phyloP scores from a whole-genome alignment of 257 asterid genomes.

The Fraxinus anomala region DNA sequence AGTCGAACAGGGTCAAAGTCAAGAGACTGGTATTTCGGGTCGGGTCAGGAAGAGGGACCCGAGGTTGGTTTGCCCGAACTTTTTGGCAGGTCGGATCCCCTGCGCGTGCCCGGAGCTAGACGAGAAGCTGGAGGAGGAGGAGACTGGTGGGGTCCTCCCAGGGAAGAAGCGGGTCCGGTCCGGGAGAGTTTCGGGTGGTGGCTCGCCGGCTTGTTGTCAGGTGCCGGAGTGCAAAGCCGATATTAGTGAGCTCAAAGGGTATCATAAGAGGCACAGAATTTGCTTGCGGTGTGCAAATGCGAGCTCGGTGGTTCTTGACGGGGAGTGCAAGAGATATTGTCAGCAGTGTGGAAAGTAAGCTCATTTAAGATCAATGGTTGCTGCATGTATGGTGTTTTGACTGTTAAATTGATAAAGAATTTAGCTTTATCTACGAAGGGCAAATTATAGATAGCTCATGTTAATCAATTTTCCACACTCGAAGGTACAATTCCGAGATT shows the following conservation, averaged over 20 bases:
- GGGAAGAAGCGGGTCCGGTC: constrained; percentile 74
- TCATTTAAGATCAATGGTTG: not conserved
- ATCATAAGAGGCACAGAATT: constrained; percentile 83
- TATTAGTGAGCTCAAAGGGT: constrained; percentile 91
- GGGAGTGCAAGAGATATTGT: constrained; percentile 83
- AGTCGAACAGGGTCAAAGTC: constrained; percentile 6
- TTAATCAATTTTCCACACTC: too few species aligned
- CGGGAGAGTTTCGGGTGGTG: constrained; percentile 42
- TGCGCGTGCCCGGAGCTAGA: constrained; percentile 96
- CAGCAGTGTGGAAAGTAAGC: constrained; percentile 73
- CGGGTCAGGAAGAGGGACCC: constrained; percentile 86
- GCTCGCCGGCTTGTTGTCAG: constrained; percentile 60
- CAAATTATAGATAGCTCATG: too few species aligned
- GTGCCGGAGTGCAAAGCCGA: constrained; percentile 88
- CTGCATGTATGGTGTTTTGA: not conserved
- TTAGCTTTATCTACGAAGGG: too few species aligned
- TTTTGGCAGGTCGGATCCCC: constrained; percentile 79
- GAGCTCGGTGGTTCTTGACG: constrained; percentile 64
- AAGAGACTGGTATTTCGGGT: constrained; percentile 29
- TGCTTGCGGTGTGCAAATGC: constrained; percentile 88
- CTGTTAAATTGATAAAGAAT: too few species aligned
- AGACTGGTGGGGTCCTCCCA: constrained; percentile 33
- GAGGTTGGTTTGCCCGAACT: constrained; percentile 76
- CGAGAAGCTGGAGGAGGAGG: constrained; percentile 50
- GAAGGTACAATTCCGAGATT: too few species aligned